phyloP scores from a whole-genome alignment of 2,329 filamentous ascomycete species.

The Diaporthe caulivora region DNA sequence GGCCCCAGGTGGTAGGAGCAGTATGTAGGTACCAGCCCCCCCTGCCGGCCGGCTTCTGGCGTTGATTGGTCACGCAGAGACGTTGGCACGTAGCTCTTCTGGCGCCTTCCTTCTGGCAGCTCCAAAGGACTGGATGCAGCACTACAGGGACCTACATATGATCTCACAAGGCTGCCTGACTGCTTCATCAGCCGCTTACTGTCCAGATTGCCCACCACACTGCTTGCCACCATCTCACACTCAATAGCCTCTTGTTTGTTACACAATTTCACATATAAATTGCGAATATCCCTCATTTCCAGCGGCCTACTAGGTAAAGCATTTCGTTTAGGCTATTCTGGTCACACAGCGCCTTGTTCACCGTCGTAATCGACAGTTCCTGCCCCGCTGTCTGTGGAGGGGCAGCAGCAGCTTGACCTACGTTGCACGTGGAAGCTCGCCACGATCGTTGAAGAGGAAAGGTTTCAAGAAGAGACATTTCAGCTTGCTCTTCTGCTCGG shows the following conservation, averaged over 20 bases:
- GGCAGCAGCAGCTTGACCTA: constrained; percentile 12
- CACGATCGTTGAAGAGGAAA: background rate
- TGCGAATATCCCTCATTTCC: background rate
- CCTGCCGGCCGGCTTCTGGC: background rate
- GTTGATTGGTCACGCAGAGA: constrained; percentile 30
- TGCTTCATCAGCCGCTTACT: constrained; percentile 13
- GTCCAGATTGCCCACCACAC: background rate
- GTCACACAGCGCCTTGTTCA: background rate
- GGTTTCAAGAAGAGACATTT: background rate
- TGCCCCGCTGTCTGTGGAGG: constrained; percentile 9
- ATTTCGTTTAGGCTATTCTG: background rate
- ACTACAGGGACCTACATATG: constrained; percentile 1
- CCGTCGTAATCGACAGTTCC: background rate
- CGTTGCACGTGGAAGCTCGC: constrained; percentile 11
- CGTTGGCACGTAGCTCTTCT: constrained; percentile 25
- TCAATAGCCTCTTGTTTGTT: background rate
- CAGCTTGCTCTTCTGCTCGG: background rate
- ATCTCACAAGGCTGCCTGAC: constrained; percentile 36
- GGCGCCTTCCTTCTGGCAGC: constrained; percentile 28
- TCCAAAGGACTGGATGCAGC: constrained; percentile 17
- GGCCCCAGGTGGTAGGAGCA: constrained; percentile 6
- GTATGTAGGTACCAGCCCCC: constrained; percentile 19
- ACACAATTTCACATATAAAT: background rate
- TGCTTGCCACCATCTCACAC: constrained; percentile 1
- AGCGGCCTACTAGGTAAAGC: background rate